Evolutionary conservation across 768 basidiomycete species (phyloP), one percentile per base, ranked within the genome.

Genomic region (Tulasnella sp.): DNA sequence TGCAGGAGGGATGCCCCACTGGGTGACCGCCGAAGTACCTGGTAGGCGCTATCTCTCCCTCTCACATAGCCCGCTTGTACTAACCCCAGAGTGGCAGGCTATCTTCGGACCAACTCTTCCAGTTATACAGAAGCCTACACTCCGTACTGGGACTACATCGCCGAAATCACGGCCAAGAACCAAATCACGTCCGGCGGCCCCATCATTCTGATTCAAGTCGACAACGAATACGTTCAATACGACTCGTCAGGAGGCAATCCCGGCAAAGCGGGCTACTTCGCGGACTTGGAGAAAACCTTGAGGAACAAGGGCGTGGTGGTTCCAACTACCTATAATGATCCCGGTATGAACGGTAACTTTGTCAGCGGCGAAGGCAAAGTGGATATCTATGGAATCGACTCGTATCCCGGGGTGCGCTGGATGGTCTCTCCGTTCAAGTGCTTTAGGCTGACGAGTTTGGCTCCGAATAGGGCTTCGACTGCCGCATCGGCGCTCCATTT

Each of bases 281-380:
- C 76, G 3, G 83, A 90, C 39, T 83, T 92, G 2, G 83, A 90
- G 77, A 79, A 78, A 6, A 84, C 81, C 8, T 89, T 88, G 77
- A 83, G 81, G 41, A 78, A 82, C 52, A 86, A 87, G 0, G 79
- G 81, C 16, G 87, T 91, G 47, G 86, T 86, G 14, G 87, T 91
- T 37, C 90, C 88, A 40, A 79, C 90, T 73, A 91, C 90, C 0
- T 89, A 89, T 79, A 92, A 92, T 70, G 91, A 92, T 76, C 85
- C 88, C 0, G 84, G 84, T 1, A 76, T 83, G 78, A 82, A 81
- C 3, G 76, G 77, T 69, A 89, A 89, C 74, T 92, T 89, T 76
- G 84, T 90, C 71, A 89, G 87, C 40, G 90, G 91, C 26, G 89
- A 87, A 86, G 90, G 90, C 11, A 86, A 89, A 16, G 90, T 89